Evolutionary conservation across 805 yeast species (phyloP).

Genomic region (Yamadazyma sp.): DNA sequence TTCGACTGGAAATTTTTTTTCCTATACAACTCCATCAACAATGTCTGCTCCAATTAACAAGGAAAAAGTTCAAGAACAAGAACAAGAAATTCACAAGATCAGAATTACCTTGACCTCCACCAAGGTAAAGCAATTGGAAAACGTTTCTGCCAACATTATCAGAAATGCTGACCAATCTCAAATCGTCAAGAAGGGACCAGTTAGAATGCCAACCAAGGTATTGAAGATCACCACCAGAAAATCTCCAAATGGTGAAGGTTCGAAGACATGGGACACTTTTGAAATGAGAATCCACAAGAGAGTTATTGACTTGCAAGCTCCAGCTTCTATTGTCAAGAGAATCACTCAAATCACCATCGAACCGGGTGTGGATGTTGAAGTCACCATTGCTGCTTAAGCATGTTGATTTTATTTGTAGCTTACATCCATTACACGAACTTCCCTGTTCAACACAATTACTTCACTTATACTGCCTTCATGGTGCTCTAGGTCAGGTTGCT

Average conservation of each 20-base stretch:
- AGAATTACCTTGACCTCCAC: slow-evolving; percentile 99
- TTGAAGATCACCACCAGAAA: slow-evolving; percentile 98
- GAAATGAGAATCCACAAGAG: slow-evolving; percentile 99
- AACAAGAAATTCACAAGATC: slow-evolving; percentile 89
- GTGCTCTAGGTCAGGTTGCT: slow-evolving; percentile 13
- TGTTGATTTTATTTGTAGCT: slow-evolving; percentile 1
- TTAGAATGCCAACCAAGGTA: slow-evolving; percentile 99
- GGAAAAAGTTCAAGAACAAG: slow-evolving; percentile 85
- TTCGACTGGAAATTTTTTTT: slow-evolving; percentile 14
- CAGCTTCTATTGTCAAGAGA: slow-evolving; percentile 88
- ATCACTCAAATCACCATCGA: slow-evolving; percentile 97
- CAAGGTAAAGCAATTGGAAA: slow-evolving; percentile 97
- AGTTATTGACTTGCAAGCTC: slow-evolving; percentile 96
- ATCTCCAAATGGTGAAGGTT: slow-evolving; percentile 99
- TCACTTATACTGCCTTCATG: neutral
- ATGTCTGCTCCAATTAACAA: slow-evolving; percentile 80
- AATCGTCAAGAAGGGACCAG: slow-evolving; percentile 96
- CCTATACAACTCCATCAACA: slow-evolving; percentile 24
- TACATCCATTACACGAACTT: too few relatives aligned
- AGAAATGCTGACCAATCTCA: slow-evolving; percentile 79
- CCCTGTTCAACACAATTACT: neutral
- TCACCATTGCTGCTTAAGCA: slow-evolving; percentile 79
- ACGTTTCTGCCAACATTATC: slow-evolving; percentile 89
- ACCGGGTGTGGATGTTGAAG: slow-evolving; percentile 99
- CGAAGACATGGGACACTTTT: slow-evolving; percentile 99